Evolutionary conservation across 2,329 filamentous ascomycete genomes (phyloP).

Genomic region (Scopulariopsis brevicaulis): DNA sequence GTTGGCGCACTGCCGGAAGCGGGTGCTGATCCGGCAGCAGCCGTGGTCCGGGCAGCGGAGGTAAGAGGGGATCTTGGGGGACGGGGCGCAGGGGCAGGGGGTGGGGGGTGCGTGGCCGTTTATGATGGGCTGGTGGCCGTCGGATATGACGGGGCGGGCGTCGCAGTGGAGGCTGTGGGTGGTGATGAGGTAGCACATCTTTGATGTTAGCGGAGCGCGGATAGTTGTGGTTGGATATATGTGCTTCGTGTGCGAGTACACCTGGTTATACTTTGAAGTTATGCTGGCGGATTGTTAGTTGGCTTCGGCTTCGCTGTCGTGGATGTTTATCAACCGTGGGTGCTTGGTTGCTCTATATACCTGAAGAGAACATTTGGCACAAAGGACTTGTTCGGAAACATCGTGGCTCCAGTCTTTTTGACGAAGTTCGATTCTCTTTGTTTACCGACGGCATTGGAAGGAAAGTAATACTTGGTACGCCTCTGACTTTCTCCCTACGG

Average conservation of each 20-base stretch:
- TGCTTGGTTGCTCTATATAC: too few relatives aligned
- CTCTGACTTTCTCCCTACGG: too few relatives aligned
- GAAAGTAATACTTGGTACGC: too few relatives aligned
- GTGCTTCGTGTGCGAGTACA: not conserved
- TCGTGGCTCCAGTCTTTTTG: too few relatives aligned
- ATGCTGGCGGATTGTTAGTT: too few relatives aligned
- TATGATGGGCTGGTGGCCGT: conserved; percentile 10
- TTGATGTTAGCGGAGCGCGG: not conserved
- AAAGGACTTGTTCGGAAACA: too few relatives aligned
- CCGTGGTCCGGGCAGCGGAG: conserved; percentile 14
- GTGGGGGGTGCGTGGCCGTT: conserved; percentile 12
- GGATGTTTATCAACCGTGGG: too few relatives aligned
- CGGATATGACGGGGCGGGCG: conserved; percentile 14
- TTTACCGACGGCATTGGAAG: too few relatives aligned
- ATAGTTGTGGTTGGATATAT: not conserved
- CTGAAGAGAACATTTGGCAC: too few relatives aligned
- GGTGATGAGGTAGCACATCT: conserved; percentile 11
- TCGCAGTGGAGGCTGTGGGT: conserved; percentile 17
- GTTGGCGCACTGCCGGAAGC: conserved; percentile 9
- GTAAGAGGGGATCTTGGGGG: conserved; percentile 1
- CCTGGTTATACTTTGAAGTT: not conserved
- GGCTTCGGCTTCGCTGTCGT: too few relatives aligned
- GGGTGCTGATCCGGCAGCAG: conserved; percentile 13
- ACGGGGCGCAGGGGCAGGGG: conserved; percentile 10
- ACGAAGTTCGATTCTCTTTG: too few relatives aligned